Evolutionary conservation across 1,284 basidiomycete genomes (phyloP).

Genomic region (Microbotryum silenes-acaulis): DNA sequence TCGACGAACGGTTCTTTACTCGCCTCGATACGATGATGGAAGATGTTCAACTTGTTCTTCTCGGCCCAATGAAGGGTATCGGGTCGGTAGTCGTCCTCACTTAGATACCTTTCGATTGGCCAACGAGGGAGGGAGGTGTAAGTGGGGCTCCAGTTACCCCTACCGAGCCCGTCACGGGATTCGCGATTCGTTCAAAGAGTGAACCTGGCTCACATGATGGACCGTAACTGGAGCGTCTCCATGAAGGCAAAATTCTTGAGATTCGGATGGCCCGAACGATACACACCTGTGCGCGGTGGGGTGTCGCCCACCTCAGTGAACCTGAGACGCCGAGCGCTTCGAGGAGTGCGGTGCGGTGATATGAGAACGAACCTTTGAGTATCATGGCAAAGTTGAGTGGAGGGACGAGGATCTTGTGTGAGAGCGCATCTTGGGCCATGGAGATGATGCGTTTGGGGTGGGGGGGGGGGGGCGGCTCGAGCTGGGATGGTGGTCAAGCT

Average conservation of each 20-base stretch:
- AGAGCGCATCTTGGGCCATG: too few species aligned
- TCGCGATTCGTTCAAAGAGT: not conserved
- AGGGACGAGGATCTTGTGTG: constrained; percentile 14
- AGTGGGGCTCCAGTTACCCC: not conserved
- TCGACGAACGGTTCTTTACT: constrained; percentile 27
- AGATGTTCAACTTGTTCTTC: constrained; percentile 11
- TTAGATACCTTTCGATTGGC: constrained; percentile 35
- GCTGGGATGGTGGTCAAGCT: too few species aligned
- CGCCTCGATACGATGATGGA: constrained; percentile 24
- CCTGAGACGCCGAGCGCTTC: not conserved
- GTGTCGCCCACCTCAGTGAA: not conserved
- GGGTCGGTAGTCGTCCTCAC: constrained; percentile 24
- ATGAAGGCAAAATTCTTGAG: constrained; percentile 42
- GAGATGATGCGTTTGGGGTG: too few species aligned
- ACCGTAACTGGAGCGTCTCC: constrained; percentile 37
- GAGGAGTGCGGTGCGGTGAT: not conserved
- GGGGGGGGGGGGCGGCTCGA: too few species aligned
- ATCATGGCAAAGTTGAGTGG: constrained; percentile 25
- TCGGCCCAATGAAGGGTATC: constrained; percentile 27
- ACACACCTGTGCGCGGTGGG: constrained; percentile 7
- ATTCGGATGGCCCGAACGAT: constrained; percentile 42
- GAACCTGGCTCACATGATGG: constrained; percentile 38
- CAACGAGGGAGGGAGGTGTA: not conserved
- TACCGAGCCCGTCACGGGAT: not conserved
- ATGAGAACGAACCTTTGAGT: constrained; percentile 3